Evolutionary conservation across 2,329 filamentous ascomycete species (phyloP).

Genomic region (Berkeleyomyces rouxiae): DNA sequence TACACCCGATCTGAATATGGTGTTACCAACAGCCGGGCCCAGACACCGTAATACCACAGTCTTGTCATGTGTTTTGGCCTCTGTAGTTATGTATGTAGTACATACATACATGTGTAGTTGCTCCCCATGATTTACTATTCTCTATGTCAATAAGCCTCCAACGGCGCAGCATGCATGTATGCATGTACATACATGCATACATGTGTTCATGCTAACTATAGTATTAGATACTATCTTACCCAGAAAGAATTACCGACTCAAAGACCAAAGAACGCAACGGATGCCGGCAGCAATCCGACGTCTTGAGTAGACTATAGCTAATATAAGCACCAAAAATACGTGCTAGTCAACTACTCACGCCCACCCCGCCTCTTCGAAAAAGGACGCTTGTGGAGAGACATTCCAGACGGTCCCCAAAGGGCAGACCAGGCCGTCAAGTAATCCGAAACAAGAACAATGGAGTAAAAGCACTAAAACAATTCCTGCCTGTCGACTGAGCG

Average conservation of each 20-base stretch:
- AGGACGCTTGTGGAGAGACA: too few species aligned
- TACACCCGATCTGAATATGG: background rate
- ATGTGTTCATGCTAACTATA: too few species aligned
- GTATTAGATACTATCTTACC: background rate
- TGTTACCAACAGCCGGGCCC: background rate
- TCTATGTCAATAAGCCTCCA: background rate
- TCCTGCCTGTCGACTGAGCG: background rate
- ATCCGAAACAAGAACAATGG: background rate
- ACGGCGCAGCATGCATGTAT: background rate
- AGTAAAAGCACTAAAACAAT: background rate
- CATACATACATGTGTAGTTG: background rate
- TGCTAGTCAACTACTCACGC: too few species aligned
- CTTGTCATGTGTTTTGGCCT: background rate
- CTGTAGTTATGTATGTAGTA: too few species aligned
- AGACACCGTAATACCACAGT: background rate
- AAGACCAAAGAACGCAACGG: background rate
- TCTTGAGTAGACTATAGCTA: background rate
- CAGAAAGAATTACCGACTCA: background rate
- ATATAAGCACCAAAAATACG: too few species aligned
- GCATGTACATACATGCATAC: too few species aligned
- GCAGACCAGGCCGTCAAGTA: background rate
- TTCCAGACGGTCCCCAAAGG: background rate
- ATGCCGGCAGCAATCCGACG: background rate
- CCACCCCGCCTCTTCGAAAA: too few species aligned
- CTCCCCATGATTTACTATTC: background rate